Conservation (phyloP, 2,329 filamentous ascomycete species). For the Cordyceps cateniannulata region DNA sequence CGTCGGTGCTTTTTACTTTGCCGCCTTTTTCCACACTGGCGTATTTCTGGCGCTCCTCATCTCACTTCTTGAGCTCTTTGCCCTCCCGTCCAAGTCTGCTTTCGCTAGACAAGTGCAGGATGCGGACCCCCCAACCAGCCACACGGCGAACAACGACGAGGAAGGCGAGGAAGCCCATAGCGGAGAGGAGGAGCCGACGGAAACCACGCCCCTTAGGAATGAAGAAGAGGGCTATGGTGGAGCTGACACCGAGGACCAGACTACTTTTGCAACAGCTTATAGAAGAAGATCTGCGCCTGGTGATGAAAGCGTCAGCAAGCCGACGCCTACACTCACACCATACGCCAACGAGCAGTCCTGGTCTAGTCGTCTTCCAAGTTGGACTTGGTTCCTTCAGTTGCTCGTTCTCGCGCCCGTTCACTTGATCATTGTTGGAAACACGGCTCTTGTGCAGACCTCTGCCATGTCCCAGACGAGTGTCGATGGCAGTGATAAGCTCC, state of each 20-base stretch:
- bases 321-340: conserved; percentile 25
- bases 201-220: conserved; percentile 47
- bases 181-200: conserved; percentile 31
- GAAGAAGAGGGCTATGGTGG: conserved; percentile 27
- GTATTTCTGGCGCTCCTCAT: conserved; percentile 69
- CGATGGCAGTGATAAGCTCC: conserved; percentile 68
- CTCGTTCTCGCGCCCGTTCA: conserved; percentile 72
- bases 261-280: conserved; percentile 51
- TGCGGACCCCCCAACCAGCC: conserved; percentile 20
- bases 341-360: conserved; percentile 77
- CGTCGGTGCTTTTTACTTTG: conserved; percentile 70
- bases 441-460: conserved; percentile 65
- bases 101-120: conserved; percentile 56
- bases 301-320: conserved; percentile 27
- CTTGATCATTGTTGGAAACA: conserved; percentile 69
- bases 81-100: conserved; percentile 62
- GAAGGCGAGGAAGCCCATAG: conserved; percentile 14
- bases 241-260: conserved; percentile 29
- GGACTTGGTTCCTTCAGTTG: conserved; percentile 85
- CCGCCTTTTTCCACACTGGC: conserved; percentile 72
- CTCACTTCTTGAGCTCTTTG: conserved; percentile 73
- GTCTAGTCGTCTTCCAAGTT: conserved; percentile 72
- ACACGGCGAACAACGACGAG: conserved; percentile 1
- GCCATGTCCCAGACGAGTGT: conserved; percentile 74
- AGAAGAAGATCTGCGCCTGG: conserved; percentile 36